Percentiles rank a stretch among this genome's conserved stretches.
Conservation (phyloP, 2,329 filamentous ascomycete genomes). For the Penicillium sp. region DNA sequence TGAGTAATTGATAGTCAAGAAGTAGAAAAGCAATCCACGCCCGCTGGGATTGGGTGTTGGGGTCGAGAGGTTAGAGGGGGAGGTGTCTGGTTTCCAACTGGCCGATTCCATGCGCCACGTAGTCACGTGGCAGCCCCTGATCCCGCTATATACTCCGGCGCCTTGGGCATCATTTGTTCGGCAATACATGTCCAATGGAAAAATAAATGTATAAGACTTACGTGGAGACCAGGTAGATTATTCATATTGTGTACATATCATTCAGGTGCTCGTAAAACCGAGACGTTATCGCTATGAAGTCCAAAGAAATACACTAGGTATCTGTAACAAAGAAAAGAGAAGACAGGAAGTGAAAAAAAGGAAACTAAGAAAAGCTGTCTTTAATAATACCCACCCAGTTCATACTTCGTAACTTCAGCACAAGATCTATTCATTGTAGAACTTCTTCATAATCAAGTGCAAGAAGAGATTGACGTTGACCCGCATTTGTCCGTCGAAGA, state of each 20-base stretch:
- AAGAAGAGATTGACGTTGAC: conserved; percentile 96
- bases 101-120: conserved; percentile 29
- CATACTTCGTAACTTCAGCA: conserved; percentile 28
- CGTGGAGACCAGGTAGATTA: neutral
- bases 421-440: conserved; percentile 66
- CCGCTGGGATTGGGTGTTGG: conserved; percentile 18
- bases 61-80: conserved; percentile 24
- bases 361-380: conserved; percentile 20
- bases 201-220: neutral
- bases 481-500: conserved; percentile 85
- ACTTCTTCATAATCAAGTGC: conserved; percentile 98
- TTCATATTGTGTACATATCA: conserved; percentile 29
- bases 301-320: conserved; percentile 29
- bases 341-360: conserved; percentile 19
- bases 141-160: conserved; percentile 12
- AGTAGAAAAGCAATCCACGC: conserved; percentile 18
- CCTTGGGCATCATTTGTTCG: neutral
- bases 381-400: conserved; percentile 23
- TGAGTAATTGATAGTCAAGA: conserved; percentile 15
- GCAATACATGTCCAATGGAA: neutral
- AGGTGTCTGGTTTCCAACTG: conserved; percentile 29
- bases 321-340: conserved; percentile 22
- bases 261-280: conserved; percentile 20
- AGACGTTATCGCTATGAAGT: conserved; percentile 28
- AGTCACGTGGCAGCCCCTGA: conserved; percentile 41